phyloP scores from a whole-genome alignment of 1,139 yeast genomes.

The Meyerozyma carpophila region DNA sequence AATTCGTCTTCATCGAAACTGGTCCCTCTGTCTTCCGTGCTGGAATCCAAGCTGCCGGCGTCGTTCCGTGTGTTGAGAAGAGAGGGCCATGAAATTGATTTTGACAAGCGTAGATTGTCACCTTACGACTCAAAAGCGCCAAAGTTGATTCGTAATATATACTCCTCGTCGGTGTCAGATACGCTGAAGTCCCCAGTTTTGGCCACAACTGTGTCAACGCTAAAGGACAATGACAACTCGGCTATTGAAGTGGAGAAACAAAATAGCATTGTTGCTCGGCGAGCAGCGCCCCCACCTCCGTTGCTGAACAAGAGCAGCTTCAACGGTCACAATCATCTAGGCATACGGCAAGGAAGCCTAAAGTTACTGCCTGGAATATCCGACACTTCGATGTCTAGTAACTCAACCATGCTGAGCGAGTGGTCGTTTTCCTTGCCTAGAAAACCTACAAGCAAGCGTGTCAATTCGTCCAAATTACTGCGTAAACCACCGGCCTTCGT shows the following conservation, averaged over 20 bases:
- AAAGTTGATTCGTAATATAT: slow-evolving; percentile 37
- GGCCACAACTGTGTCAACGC: slow-evolving; percentile 31
- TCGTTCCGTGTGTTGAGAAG: slow-evolving; percentile 61
- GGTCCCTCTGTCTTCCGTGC: background rate
- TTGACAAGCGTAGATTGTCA: slow-evolving; percentile 73
- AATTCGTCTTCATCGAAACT: background rate
- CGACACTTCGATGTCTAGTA: background rate
- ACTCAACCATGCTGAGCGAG: slow-evolving; percentile 1
- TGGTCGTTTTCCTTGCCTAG: background rate
- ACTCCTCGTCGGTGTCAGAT: slow-evolving; percentile 36
- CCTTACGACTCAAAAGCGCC: slow-evolving; percentile 54
- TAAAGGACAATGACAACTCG: slow-evolving; percentile 20
- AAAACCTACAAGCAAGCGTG: background rate
- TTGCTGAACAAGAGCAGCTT: slow-evolving; percentile 5
- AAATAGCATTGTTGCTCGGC: slow-evolving; percentile 48
- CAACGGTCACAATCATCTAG: background rate
- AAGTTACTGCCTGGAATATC: background rate
- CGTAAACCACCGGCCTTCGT: slow-evolving; percentile 1
- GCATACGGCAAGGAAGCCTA: background rate
- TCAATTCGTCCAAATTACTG: background rate
- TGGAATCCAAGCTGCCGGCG: slow-evolving; percentile 5
- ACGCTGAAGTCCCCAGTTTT: slow-evolving; percentile 31
- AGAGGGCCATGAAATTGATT: slow-evolving; percentile 68
- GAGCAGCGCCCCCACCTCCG: slow-evolving; percentile 78
- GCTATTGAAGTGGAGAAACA: slow-evolving; percentile 12